Conservation (phyloP, 306 rosid species). For the Urtica urens region DNA sequence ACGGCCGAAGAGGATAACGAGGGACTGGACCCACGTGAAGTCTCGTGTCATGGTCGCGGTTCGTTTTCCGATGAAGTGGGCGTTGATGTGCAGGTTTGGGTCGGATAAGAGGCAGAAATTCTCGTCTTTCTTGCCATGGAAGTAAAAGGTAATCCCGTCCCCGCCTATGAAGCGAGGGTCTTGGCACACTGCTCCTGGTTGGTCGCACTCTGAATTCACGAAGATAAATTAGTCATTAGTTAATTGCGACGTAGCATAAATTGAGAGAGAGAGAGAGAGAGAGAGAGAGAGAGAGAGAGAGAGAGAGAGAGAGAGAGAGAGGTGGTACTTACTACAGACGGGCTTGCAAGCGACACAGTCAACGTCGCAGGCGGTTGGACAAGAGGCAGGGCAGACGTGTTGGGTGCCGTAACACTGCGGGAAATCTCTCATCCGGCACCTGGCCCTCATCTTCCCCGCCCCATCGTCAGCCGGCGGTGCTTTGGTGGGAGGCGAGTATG, state of each 20-base stretch:
- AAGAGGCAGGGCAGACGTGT: constrained; percentile 37
- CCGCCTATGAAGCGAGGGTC: constrained; percentile 36
- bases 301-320: too few species aligned
- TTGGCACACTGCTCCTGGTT: constrained; percentile 33
- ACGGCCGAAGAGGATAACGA: constrained; percentile 36
- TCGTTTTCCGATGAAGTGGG: constrained; percentile 50
- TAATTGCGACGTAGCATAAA: too few species aligned
- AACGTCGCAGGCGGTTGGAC: constrained; percentile 44
- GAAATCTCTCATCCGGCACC: constrained; percentile 30
- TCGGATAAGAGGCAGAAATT: constrained; percentile 54
- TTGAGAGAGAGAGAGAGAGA: too few species aligned
- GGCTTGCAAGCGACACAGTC: constrained; percentile 57
- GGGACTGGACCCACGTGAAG: constrained; percentile 57
- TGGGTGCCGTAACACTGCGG: constrained; percentile 29
- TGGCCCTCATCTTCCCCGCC: constrained; percentile 16
- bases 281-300: too few species aligned
- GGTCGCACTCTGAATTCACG: constrained; percentile 26
- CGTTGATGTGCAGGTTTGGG: constrained; percentile 55
- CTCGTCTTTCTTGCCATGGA: constrained; percentile 56
- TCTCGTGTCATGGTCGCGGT: constrained; percentile 32
- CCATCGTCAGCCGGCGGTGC: not conserved
- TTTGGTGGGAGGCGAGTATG: constrained; percentile 7
- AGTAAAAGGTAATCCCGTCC: constrained; percentile 33
- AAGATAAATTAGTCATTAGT: too few species aligned
- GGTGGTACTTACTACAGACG: constrained; percentile 41